phyloP scores from a whole-genome alignment of 176 grass and related monocot species.

The Phoenix dactylifera region DNA sequence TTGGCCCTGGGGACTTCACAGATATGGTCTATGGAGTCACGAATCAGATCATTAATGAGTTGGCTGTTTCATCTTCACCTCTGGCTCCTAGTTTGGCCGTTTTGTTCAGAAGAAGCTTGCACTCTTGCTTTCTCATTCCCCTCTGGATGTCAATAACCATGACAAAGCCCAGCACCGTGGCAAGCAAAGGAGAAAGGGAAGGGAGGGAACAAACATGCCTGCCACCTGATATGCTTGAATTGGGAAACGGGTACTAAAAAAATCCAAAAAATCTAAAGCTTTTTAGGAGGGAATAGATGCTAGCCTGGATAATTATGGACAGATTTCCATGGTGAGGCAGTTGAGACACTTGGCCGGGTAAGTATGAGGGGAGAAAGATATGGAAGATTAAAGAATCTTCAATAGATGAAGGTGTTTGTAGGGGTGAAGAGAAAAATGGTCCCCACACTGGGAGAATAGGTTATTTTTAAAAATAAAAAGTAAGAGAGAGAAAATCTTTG shows the following conservation, averaged over 20 bases:
- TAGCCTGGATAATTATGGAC: constrained; percentile 15
- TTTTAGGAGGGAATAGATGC: constrained; percentile 5
- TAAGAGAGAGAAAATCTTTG: too few relatives aligned
- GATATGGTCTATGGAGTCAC: constrained; percentile 8
- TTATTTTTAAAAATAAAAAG: too few relatives aligned
- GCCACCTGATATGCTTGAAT: constrained; percentile 53
- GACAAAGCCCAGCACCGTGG: neutral
- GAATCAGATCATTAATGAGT: constrained; percentile 24
- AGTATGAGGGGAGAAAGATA: constrained; percentile 27
- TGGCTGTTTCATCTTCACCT: constrained; percentile 6
- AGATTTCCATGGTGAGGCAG: constrained; percentile 27
- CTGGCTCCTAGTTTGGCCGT: constrained; percentile 7
- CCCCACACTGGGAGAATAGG: too few relatives aligned
- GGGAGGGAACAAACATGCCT: constrained; percentile 62
- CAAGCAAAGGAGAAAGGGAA: constrained; percentile 23
- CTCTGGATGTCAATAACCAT: constrained; percentile 25
- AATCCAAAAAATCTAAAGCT: constrained; percentile 14
- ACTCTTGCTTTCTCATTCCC: constrained; percentile 28
- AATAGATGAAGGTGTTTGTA: too few relatives aligned
- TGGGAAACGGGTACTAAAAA: constrained; percentile 32
- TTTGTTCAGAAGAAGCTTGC: constrained; percentile 56
- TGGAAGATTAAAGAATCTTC: too few relatives aligned
- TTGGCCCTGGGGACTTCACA: too few relatives aligned
- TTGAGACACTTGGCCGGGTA: constrained; percentile 34
- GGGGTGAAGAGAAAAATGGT: too few relatives aligned